These are phyloP conservation scores for Vitis cinerea DNA, from an alignment of 164 flowering plant genomes.

Conservation along the genomic window DNA sequence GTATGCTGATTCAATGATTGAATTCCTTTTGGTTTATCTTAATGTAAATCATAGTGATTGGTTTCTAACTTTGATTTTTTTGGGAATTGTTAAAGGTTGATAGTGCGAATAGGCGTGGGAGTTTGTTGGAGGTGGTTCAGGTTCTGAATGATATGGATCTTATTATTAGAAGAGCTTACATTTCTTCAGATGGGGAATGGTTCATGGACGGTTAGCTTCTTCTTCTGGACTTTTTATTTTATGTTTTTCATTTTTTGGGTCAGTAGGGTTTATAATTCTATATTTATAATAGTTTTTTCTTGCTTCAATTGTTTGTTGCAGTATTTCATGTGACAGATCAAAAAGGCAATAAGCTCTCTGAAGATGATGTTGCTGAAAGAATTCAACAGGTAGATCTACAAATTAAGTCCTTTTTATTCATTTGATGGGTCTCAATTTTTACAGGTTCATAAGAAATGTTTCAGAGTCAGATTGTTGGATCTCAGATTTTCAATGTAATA, in stretches of 20 bases:
- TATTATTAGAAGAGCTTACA: slow-evolving; percentile 75
- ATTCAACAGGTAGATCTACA: slow-evolving; percentile 64
- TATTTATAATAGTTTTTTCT: slow-evolving; percentile 2
- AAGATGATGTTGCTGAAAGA: slow-evolving; percentile 55
- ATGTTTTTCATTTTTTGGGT: neutral
- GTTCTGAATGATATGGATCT: slow-evolving; percentile 82
- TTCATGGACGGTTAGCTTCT: slow-evolving; percentile 88
- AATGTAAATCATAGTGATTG: neutral
- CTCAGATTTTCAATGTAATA: neutral
- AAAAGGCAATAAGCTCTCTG: slow-evolving; percentile 67
- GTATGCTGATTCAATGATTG: slow-evolving; percentile 29
- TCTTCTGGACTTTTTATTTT: neutral
- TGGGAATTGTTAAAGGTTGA: slow-evolving; percentile 56
- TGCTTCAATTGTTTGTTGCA: slow-evolving; percentile 23
- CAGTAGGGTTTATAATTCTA: neutral
- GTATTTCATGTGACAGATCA: slow-evolving; percentile 88
- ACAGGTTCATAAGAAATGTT: neutral
- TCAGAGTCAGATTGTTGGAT: neutral
- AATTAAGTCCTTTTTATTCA: slow-evolving; percentile 9
- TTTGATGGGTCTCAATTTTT: neutral
- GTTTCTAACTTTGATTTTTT: neutral
- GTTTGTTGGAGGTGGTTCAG: slow-evolving; percentile 78
- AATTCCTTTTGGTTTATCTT: neutral
- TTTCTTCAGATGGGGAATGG: slow-evolving; percentile 94
- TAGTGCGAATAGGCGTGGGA: slow-evolving; percentile 75